phyloP scores from a whole-genome alignment of 1,284 basidiomycete species.

The Moesziomyces sp. region DNA sequence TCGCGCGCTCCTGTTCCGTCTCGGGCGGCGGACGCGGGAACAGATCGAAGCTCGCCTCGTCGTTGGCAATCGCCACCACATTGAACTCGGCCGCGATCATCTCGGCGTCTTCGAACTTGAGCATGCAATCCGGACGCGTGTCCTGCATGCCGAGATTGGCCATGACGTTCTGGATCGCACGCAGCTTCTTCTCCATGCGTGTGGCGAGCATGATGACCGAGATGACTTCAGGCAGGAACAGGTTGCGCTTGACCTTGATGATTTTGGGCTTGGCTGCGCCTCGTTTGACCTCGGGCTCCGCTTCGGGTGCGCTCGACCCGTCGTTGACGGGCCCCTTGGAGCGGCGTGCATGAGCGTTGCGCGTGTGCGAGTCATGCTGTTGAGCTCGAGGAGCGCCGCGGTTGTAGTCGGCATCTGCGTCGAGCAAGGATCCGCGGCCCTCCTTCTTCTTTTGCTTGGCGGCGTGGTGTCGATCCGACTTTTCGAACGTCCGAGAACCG shows the following conservation, averaged over 20 bases:
- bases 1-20: slow-evolving; percentile 71
- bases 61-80: slow-evolving; percentile 50
- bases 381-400: slow-evolving; percentile 3
- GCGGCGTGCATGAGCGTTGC: background rate
- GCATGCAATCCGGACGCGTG: slow-evolving; percentile 58
- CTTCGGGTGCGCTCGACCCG: background rate
- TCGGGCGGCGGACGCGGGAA: slow-evolving; percentile 49
- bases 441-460: slow-evolving; percentile 50
- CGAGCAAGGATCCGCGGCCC: slow-evolving; percentile 38
- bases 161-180: slow-evolving; percentile 59
- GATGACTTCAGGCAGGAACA: slow-evolving; percentile 57
- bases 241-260: slow-evolving; percentile 23
- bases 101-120: slow-evolving; percentile 63
- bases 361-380: background rate
- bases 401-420: background rate
- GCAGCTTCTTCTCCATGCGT: slow-evolving; percentile 52
- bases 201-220: slow-evolving; percentile 53
- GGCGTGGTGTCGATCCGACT: slow-evolving; percentile 35
- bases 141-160: slow-evolving; percentile 54
- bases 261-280: slow-evolving; percentile 17
- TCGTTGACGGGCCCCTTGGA: background rate
- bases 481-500: slow-evolving; percentile 7
- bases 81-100: slow-evolving; percentile 61
- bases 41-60: slow-evolving; percentile 61
- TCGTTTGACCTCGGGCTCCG: slow-evolving; percentile 2